Percentiles rank a stretch among this genome's conserved stretches.
Conservation (phyloP, 179 eudicot species). For the Corrigiola litoralis region DNA sequence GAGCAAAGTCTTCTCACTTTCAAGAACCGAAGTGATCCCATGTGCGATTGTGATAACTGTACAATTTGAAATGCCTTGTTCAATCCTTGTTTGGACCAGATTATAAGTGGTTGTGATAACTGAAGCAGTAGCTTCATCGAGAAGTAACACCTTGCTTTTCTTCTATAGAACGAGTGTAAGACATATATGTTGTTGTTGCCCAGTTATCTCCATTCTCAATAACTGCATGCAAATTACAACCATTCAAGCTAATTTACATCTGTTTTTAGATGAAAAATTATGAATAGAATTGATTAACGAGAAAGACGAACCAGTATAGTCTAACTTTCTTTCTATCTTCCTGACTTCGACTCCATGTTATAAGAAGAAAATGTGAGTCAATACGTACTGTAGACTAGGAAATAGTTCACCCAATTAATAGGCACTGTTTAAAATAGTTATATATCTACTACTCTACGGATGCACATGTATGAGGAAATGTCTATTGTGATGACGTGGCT, state of each 20-base stretch:
- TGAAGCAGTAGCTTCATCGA: constrained; percentile 50
- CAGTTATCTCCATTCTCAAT: constrained; percentile 49
- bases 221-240: constrained; percentile 16
- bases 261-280: too few relatives aligned
- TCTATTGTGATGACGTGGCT: too few relatives aligned
- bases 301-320: constrained; percentile 5
- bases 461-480: too few relatives aligned
- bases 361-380: too few relatives aligned
- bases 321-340: constrained; percentile 10
- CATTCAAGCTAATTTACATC: too few relatives aligned
- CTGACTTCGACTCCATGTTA: constrained; percentile 19
- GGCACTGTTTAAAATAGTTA: too few relatives aligned
- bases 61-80: constrained; percentile 22
- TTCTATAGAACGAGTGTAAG: constrained; percentile 45
- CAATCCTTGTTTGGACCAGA: constrained; percentile 21
- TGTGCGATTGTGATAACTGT: constrained; percentile 11
- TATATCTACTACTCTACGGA: too few relatives aligned
- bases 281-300: too few relatives aligned
- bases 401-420: too few relatives aligned
- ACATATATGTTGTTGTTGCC: constrained; percentile 40
- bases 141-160: constrained; percentile 37
- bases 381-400: too few relatives aligned
- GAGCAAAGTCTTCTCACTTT: too few relatives aligned
- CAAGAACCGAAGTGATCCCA: not conserved
- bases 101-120: constrained; percentile 34